Evolutionary conservation across 2,329 filamentous ascomycete species (phyloP), one percentile per base, ranked within the genome.

Genomic region (Penicillium sp.): DNA sequence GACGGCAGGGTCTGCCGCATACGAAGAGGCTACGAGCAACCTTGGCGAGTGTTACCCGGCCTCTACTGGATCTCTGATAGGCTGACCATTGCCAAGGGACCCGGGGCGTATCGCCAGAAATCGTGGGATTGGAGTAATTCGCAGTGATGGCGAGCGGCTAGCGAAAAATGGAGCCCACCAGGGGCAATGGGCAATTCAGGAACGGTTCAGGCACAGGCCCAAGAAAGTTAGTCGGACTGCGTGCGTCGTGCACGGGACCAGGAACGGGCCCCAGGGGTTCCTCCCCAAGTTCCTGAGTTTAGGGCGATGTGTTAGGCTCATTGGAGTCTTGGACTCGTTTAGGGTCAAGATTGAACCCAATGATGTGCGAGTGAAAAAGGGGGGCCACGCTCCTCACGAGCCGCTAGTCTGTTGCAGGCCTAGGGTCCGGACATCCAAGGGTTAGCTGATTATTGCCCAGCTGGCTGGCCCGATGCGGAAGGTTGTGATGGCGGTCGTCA

Each of bases 251-350:
- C 41, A 57, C 48, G 34, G 50, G 34, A 12, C n/a, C 49, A 58
- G 38, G 59, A 59, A 56, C 60, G 54, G 58, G 53, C 56, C 62
- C 63, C 61, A 62, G 63, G 63, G 57, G 63, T 63, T 68, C 57
- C 53, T 31, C 22, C 43, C 43, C 43, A n/a, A 47, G 43, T 47
- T 47, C 43, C 15, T 54, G 41, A 52, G 51, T 48, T 37, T 49
- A 50, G 43, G 25, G 43, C n/a, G 38, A 31, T 10, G 3, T 25
- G 12, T 34, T 34, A 8, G 45, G 45, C 14, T 28, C 31, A 20
- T 14, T 43, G n/a, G 25, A 28, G 5, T 28, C 25, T 43, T 22
- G 20, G 25, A 1, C 25, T 28, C 25, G 25, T 28, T 28, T 28
- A 31, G 31, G 31, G 31, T 31, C 31, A 31, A 31, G 8, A 31